Base-by-base conservation (phyloP, 805 yeast species). In the Sungouiozyma ichnusensis region DNA sequence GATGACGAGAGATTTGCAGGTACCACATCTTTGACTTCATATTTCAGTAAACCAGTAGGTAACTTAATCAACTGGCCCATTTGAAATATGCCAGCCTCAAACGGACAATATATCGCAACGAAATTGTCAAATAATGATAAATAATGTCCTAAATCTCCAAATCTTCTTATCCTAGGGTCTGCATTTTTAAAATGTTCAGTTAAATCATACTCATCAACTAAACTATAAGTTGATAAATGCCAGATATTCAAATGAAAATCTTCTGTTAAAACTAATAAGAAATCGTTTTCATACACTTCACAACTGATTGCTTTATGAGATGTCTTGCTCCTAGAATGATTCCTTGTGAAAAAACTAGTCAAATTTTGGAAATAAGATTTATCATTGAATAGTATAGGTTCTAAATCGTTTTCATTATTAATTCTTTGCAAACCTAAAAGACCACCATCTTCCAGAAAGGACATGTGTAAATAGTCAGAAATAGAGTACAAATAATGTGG, bases 361-460 rank as follows among this genome's bases (percentile, higher is more conserved):
- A 61, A 48, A 49, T 59, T 60, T 47, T 58, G 68, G 33, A 66
- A 53, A 49, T 68, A 76, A 11, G 76, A 60, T 51, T 69, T 50
- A 63, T 80, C 87, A 44, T 69, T 72, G 57, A 81, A 82, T 20
- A 76, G 61, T 36, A 57, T 59, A 8, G 73, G 74, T 43, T 64
- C 74, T 35, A 65, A 57, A 15, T 51, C 47, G 5, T 44, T 46
- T 18, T 47, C 46, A 13, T 52, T 49, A 2, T 41, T 35, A 9
- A 41, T 24, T 47, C 55, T 60, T 20, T 53, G 53, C 44, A 82
- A 65, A 36, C 77, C 79, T 39, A 85, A 62, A 35, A 87, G 57
- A 1, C 88, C 85, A 19, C 97, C 96, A 62, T 88, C 94, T 36
- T 71, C 69, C 38, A 87, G 65, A 3, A 85, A 68, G 0, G 81